Evolutionary conservation across 495 filamentous ascomycete genomes (phyloP).

Genomic region (Aspergillus ellipticus): DNA sequence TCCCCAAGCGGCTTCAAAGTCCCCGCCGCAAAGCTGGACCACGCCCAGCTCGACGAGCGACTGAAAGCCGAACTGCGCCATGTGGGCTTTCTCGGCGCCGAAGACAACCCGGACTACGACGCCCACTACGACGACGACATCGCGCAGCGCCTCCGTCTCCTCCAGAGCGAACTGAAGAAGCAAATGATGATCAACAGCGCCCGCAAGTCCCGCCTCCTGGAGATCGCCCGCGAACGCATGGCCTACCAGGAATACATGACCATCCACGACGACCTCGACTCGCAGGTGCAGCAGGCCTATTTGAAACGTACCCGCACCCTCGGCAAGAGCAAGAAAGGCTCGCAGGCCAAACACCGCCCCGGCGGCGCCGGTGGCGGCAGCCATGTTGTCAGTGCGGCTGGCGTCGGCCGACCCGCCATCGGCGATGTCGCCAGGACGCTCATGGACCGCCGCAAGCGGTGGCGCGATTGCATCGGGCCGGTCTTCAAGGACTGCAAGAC

Average conservation of each 20-base stretch:
- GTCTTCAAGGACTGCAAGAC: slow-evolving; percentile 77
- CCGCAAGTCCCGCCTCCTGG: slow-evolving; percentile 77
- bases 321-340: slow-evolving; percentile 82
- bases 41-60: slow-evolving; percentile 80
- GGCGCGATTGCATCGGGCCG: slow-evolving; percentile 81
- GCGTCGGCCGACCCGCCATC: slow-evolving; percentile 70
- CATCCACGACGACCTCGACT: slow-evolving; percentile 94
- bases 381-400: slow-evolving; percentile 46
- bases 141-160: slow-evolving; percentile 76
- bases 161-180: slow-evolving; percentile 78
- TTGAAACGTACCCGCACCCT: slow-evolving; percentile 94
- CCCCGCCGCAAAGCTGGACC: slow-evolving; percentile 65
- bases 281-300: slow-evolving; percentile 91
- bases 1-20: slow-evolving; percentile 55
- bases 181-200: slow-evolving; percentile 84
- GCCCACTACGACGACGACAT: slow-evolving; percentile 93
- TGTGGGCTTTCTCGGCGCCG: slow-evolving; percentile 78
- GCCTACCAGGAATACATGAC: slow-evolving; percentile 94
- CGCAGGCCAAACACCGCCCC: slow-evolving; percentile 67
- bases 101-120: slow-evolving; percentile 72
- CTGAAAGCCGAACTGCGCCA: slow-evolving; percentile 89
- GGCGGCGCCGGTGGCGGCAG: slow-evolving; percentile 54
- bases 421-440: slow-evolving; percentile 84
- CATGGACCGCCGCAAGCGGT: slow-evolving; percentile 83
- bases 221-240: slow-evolving; percentile 85